Base-by-base conservation (phyloP, 805 yeast genomes). In the Priceomyces medius region DNA sequence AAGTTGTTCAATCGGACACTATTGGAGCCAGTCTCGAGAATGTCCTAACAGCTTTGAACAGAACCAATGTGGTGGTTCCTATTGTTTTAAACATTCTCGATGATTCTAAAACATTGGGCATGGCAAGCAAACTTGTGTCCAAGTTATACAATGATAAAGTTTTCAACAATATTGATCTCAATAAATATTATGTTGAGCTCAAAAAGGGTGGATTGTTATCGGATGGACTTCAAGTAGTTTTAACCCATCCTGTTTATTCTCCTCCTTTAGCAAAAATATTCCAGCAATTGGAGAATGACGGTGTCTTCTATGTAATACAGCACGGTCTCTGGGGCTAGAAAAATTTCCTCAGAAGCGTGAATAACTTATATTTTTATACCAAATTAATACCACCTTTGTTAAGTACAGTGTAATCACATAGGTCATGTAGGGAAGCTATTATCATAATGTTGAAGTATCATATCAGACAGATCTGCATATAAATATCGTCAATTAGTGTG, bases 201-300 rank as follows among this genome's bases (percentile, higher is more conserved):
- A 68, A 65, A 46, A 53, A 56, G 36, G 33, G 40, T 4, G 48
- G 52, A 2, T 6, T 45, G 1, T 44, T 69, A 33, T 45, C 63
- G 8, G 46, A 59, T 26, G 43, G 43, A 2, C 35, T 59, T 3
- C 61, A 69, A 42, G 29, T 16, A n/a, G 36, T 51, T 4, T 54
- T 69, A 31, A 56, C 66, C 6, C 41, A 54, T 43, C 63, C 66
- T 2, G 48, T 41, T 3, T 60, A 58, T 51, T 55, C 62, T 17
- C 71, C 71, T 8, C 51, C 59, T 7, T 8, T 65, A 16, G 74
- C 66, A 1, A 47, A 42, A 37, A 37, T 69, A 3, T 56, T 69
- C 42, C 44, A 58, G 35, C 50, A 56, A 33, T 46, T 61, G 54
- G 66, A 69, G 33, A 42, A 50, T 21, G 32, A 40, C 3, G 74